Base-by-base conservation (phyloP, 108 stramenopile species). In the Discostella pseudostelligera region DNA sequence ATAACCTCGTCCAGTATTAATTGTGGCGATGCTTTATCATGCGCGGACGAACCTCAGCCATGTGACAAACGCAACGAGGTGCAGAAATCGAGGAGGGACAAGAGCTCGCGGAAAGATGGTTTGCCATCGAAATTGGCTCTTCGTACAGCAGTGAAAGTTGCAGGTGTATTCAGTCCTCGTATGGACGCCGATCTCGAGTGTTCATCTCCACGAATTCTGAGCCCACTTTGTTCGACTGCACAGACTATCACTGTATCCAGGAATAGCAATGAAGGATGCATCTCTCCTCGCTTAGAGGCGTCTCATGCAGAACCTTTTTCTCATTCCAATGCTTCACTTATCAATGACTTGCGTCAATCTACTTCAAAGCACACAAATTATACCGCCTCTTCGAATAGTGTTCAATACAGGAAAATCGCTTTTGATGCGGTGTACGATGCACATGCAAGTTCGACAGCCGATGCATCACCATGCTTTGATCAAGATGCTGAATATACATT, bases 71-170 rank as follows among this genome's bases (percentile, higher is more conserved):
- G 8, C 42, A 62, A 45, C 12, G 47, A 32, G 22, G 4, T 32
- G 28, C 44, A 47, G 14, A n/a, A n/a, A n/a, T 62, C 25, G 9
- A 62, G 49, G 25, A 47, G 47, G 24, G 25, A 26, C 3, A 56
- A 50, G 29, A 21, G 44, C 2, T 20, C 39, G 39, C 22, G 16
- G 36, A 19, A 66, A 36, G 86, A 83, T 16, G 81, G 67, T 36
- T 65, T 89, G 4, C 91, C 91, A 44, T 76, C 91, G 16, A 87
- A 83, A 65, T 92, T 81, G 81, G 83, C 87, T 48, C 54, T 92
- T 14, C 83, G 83, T 28, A 82, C 87, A 17, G 85, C 79, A 1
- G 69, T 87, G 43, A 87, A 84, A 56, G 78, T 92, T n/a, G 51
- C 88, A 6, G 77, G 74, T 14, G 82, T 89, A 39, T 88, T 89